Base-by-base conservation (phyloP, 495 filamentous ascomycete genomes). In the Hypoxylon cercidicola region DNA sequence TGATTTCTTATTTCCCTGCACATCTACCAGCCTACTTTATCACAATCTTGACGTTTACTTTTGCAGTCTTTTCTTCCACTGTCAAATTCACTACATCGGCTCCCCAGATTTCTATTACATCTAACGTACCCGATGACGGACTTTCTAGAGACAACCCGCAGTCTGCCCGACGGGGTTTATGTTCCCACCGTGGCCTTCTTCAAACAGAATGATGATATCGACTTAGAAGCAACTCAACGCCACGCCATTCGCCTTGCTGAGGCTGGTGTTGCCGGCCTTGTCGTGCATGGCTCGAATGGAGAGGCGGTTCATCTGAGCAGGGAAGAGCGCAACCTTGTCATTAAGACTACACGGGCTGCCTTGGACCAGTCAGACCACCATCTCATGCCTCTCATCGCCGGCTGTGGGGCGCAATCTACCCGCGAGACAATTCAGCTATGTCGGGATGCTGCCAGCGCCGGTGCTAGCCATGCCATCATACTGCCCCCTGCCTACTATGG, bases 401-500 rank as follows among this genome's bases (percentile, higher is more conserved):
- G 93, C 28, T 93, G 89, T 70, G 90, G 90, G 37, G 87, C 89
- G 30, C 88, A 93, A 67, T 94, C 91, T 0, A 91, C 90, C n/a
- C 88, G 90, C 51, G 93, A 96, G 75, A 92, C 91, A 18, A 86
- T 97, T 71, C 83, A 89, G 58, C 78, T 93, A 37, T 95, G 92
- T 77, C 83, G 84, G 30, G 91, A 97, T 61, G 89, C 93, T 20
- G 80, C 84, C 32, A 81, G 80, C 6, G 83, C 89, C 12, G 93
- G 93, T 15, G 93, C 90, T 63, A 92, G 93, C 66, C 92, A 93
- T 69, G 91, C 88, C 7, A 84, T 97, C 62, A 81, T 97, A 11
- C 85, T 97, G 3, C 93, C 93, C 15, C 93, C 93, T 15, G 86
- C 87, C 32, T 97, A 97, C 77, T 97, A 96, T 78, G 85, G 87